Conservation (phyloP, 1,284 basidiomycete genomes). For the Ustilago cynodontis region DNA sequence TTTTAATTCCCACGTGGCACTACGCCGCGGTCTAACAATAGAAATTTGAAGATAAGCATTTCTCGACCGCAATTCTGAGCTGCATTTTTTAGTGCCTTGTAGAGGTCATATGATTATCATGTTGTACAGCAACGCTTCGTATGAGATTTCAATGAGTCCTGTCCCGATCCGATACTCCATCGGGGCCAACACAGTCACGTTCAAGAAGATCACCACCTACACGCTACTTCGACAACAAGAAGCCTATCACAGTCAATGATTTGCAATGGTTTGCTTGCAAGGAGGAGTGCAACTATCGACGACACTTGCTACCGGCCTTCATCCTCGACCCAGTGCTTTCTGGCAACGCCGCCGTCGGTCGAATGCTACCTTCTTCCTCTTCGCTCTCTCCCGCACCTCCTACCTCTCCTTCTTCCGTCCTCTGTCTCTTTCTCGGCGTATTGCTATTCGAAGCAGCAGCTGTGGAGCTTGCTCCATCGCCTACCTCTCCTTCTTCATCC, state of each 20-base stretch:
- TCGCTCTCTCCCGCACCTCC: slow-evolving; percentile 31
- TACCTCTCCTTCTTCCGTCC: slow-evolving; percentile 42
- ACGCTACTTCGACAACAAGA: background rate
- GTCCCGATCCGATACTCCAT: background rate
- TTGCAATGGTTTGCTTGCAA: too few relatives aligned
- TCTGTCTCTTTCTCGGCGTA: slow-evolving; percentile 47
- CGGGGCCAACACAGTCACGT: background rate
- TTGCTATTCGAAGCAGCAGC: slow-evolving; percentile 33
- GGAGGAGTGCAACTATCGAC: slow-evolving; percentile 5
- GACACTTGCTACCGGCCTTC: slow-evolving; percentile 27
- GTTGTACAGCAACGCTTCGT: too few relatives aligned
- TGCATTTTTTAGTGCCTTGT: background rate
- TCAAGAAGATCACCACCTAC: background rate
- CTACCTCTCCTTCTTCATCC: slow-evolving; percentile 46
- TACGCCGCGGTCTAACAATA: background rate
- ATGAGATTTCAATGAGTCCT: too few relatives aligned
- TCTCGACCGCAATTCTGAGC: background rate
- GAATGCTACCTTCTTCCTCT: slow-evolving; percentile 50
- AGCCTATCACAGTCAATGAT: too few relatives aligned
- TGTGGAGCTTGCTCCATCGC: slow-evolving; percentile 12
- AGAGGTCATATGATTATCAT: too few relatives aligned
- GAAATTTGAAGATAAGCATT: background rate
- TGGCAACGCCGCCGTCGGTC: slow-evolving; percentile 6
- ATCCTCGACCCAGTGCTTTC: background rate
- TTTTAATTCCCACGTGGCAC: background rate